Evolutionary conservation across 2,329 filamentous ascomycete species (phyloP).

Genomic region (Elsinoe batatas): DNA sequence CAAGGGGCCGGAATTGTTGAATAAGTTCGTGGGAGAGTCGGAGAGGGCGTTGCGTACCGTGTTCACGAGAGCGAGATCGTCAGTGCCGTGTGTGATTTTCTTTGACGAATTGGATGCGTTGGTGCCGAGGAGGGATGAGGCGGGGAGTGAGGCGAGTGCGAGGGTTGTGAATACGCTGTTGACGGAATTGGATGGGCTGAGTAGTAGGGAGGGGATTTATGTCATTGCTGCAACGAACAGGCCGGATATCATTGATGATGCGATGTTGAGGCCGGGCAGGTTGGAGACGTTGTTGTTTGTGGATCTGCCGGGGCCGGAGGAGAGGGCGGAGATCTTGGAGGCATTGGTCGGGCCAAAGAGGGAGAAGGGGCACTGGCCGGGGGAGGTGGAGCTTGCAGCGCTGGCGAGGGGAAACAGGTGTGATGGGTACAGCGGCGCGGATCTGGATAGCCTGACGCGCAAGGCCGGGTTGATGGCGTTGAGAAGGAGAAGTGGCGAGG

Average conservation of each 20-base stretch:
- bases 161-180: constrained; percentile 92
- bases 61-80: constrained; percentile 77
- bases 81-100: constrained; percentile 88
- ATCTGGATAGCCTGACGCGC: constrained; percentile 49
- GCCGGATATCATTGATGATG: constrained; percentile 91
- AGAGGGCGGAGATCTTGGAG: constrained; percentile 75
- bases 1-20: constrained; percentile 89
- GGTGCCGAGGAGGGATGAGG: constrained; percentile 70
- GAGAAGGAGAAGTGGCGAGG: constrained; percentile 34
- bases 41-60: constrained; percentile 88
- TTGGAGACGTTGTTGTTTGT: constrained; percentile 84
- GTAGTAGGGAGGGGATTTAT: constrained; percentile 73
- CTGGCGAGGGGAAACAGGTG: constrained; percentile 61
- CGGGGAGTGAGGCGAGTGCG: constrained; percentile 68
- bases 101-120: constrained; percentile 96
- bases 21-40: constrained; percentile 95
- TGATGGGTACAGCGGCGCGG: constrained; percentile 64
- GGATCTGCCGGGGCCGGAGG: constrained; percentile 66
- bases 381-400: constrained; percentile 30
- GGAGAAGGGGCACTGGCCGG: constrained; percentile 29
- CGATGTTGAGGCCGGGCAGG: constrained; percentile 84
- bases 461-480: constrained; percentile 51
- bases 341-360: constrained; percentile 48
- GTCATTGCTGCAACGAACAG: constrained; percentile 92
- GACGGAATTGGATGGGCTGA: constrained; percentile 84